These are phyloP conservation scores for Fonsecaea multimorphosa DNA, from an alignment of 2,329 filamentous ascomycete species.

Conservation along the genomic window DNA sequence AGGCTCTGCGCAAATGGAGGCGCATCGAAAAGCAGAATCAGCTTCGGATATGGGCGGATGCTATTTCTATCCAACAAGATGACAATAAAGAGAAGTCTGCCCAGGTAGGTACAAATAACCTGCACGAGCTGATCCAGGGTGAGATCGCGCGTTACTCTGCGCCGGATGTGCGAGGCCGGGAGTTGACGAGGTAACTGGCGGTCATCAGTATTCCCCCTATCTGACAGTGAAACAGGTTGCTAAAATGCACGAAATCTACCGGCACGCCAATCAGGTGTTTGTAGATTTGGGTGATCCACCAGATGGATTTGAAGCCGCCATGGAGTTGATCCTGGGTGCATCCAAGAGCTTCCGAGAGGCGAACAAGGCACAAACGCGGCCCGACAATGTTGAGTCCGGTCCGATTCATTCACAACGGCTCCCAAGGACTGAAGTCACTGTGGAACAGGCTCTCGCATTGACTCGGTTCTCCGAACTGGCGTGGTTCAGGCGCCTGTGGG, in stretches of 20 bases:
- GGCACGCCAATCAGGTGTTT: constrained; percentile 1
- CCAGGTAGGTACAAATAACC: background rate
- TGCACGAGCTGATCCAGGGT: background rate
- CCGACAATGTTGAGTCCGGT: background rate
- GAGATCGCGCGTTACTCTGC: no score
- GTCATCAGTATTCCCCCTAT: background rate
- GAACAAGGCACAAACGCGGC: background rate
- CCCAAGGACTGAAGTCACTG: background rate
- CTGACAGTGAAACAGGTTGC: background rate
- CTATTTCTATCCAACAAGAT: background rate
- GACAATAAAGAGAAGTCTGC: background rate
- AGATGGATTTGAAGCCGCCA: background rate
- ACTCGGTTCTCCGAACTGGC: background rate
- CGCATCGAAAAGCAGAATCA: background rate
- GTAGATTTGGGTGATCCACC: background rate
- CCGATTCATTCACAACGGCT: background rate
- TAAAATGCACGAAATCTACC: constrained; percentile 4
- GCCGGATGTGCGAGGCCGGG: no score
- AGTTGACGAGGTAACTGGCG: background rate
- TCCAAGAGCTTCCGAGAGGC: background rate
- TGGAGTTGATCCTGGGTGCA: background rate
- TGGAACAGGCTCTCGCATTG: background rate
- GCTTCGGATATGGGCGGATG: constrained; percentile 2
- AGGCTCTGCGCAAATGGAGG: constrained; percentile 5
- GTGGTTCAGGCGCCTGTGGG: background rate